phyloP scores from a whole-genome alignment of 2,329 filamentous ascomycete genomes.

The Nemania sp. region DNA sequence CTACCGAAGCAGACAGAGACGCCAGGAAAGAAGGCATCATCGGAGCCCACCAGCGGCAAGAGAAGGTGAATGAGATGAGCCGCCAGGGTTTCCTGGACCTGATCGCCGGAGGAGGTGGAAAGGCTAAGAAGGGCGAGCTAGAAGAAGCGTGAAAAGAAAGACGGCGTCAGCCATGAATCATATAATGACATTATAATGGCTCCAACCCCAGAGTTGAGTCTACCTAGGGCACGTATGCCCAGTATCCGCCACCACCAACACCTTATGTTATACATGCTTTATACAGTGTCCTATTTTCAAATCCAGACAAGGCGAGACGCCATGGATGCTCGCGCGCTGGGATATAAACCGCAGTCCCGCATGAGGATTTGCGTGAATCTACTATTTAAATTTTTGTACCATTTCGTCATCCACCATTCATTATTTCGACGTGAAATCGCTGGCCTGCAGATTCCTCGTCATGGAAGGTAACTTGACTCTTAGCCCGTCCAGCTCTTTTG shows the following conservation, averaged over 20 bases:
- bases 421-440: slow-evolving; percentile 76
- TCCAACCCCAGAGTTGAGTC: slow-evolving; percentile 45
- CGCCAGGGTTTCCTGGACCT: slow-evolving; percentile 96
- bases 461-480: slow-evolving; percentile 88
- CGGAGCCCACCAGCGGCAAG: slow-evolving; percentile 82
- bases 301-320: slow-evolving; percentile 10
- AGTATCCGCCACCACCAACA: slow-evolving; percentile 12
- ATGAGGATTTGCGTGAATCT: neutral
- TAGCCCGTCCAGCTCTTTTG: slow-evolving; percentile 86
- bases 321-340: neutral
- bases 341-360: slow-evolving; percentile 13
- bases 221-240: slow-evolving; percentile 32
- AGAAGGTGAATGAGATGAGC: slow-evolving; percentile 94
- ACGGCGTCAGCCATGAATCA: slow-evolving; percentile 23
- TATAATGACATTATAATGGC: slow-evolving; percentile 31
- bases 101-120: slow-evolving; percentile 75
- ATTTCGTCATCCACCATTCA: slow-evolving; percentile 11
- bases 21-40: slow-evolving; percentile 79
- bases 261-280: slow-evolving; percentile 44
- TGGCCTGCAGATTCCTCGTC: slow-evolving; percentile 96
- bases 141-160: slow-evolving; percentile 63
- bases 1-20: slow-evolving; percentile 78
- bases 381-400: slow-evolving; percentile 15
- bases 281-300: slow-evolving; percentile 21
- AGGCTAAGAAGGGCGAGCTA: slow-evolving; percentile 68